A percentile compares a stretch with the other conserved stretches of the same genome.
phyloP scores from a whole-genome alignment of 768 basidiomycete genomes.

The Suillus luteus region DNA sequence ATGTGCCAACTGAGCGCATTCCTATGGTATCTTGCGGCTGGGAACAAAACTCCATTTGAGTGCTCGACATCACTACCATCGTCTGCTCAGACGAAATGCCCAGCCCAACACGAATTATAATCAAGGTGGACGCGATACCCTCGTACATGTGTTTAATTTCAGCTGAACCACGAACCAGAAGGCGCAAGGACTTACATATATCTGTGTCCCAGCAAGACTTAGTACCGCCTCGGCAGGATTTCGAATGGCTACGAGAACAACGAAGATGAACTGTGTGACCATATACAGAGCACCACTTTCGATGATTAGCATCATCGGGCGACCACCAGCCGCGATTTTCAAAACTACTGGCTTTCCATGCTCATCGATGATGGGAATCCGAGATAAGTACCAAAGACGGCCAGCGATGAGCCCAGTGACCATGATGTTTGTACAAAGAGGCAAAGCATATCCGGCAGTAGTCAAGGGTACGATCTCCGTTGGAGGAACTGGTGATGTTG shows the following conservation, averaged over 20 bases:
- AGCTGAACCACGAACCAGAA: not conserved
- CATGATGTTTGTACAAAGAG: conserved; percentile 38
- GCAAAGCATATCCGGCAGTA: conserved; percentile 31
- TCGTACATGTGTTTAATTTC: not conserved
- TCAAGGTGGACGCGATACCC: conserved; percentile 23
- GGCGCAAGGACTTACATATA: conserved; percentile 27
- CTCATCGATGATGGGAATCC: conserved; percentile 7
- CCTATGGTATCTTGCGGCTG: not conserved
- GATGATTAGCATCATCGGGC: conserved; percentile 29
- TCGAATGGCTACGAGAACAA: conserved; percentile 30
- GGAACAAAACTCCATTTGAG: conserved; percentile 3
- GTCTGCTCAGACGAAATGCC: conserved; percentile 16
- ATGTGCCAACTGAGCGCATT: not conserved
- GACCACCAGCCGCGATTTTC: conserved; percentile 11
- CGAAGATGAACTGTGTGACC: conserved; percentile 31
- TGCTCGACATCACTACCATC: not conserved
- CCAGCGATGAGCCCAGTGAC: conserved; percentile 35
- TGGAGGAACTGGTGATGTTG: conserved; percentile 19
- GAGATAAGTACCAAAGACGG: conserved; percentile 32
- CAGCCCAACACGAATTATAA: conserved; percentile 23
- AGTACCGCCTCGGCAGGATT: conserved; percentile 33
- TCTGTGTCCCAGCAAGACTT: conserved; percentile 29
- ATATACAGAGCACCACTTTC: conserved; percentile 36
- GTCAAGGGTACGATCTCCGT: conserved; percentile 31
- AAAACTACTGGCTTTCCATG: conserved; percentile 5